Evolutionary conservation across 1,284 basidiomycete species (phyloP).

Genomic region (Abortiporus biennis): DNA sequence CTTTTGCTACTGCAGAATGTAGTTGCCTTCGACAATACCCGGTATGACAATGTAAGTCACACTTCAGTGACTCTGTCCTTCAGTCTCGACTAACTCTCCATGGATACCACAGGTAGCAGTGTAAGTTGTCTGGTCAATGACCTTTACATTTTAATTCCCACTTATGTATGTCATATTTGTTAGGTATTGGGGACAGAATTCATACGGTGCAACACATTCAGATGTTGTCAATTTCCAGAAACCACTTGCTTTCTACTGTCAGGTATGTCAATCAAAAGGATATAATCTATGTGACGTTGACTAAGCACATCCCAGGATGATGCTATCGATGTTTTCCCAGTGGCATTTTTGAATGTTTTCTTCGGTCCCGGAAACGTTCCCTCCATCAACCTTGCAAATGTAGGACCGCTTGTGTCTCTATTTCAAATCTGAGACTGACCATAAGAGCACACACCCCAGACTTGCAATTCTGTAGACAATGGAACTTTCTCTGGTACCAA

Average conservation of each 20-base stretch:
- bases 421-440: constrained; percentile 1
- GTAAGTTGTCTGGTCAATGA: constrained; percentile 22
- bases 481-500: constrained; percentile 51
- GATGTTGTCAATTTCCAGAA: constrained; percentile 52
- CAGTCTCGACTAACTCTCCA: neutral
- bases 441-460: constrained; percentile 31
- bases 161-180: constrained; percentile 9
- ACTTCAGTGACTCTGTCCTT: constrained; percentile 10
- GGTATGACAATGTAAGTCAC: constrained; percentile 47
- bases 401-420: constrained; percentile 23
- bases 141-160: neutral
- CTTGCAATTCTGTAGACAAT: constrained; percentile 49
- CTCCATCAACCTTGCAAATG: constrained; percentile 58
- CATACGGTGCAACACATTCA: constrained; percentile 51
- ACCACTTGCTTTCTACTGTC: constrained; percentile 49
- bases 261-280: constrained; percentile 27
- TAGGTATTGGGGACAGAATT: constrained; percentile 67
- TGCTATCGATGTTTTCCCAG: constrained; percentile 54
- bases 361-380: constrained; percentile 52
- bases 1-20: too few species aligned
- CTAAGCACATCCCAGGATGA: constrained; percentile 35
- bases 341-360: constrained; percentile 59
- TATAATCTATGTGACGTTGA: neutral
- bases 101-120: constrained; percentile 39
- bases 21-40: constrained; percentile 40